phyloP scores from a whole-genome alignment of 805 yeast genomes.

The Helenozyma rhizophorensis region DNA sequence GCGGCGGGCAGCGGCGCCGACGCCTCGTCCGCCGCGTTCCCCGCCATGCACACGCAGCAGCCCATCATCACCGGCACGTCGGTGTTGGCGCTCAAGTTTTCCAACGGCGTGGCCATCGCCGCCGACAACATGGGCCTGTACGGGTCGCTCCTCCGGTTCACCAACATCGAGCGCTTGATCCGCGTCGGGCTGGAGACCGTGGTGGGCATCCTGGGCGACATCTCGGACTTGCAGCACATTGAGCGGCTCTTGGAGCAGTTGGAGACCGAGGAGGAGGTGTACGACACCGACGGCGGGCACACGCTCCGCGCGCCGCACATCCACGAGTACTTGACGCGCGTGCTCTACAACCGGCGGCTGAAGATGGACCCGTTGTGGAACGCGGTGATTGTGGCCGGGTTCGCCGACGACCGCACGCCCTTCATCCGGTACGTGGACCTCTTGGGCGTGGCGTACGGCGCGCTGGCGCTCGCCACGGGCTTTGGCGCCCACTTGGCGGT shows the following conservation, averaged over 20 bases:
- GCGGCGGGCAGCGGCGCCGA: slow-evolving; percentile 36
- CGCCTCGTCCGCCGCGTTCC: slow-evolving; percentile 37
- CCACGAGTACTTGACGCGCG: slow-evolving; percentile 79
- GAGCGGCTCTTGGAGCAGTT: slow-evolving; percentile 72
- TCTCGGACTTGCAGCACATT: slow-evolving; percentile 86
- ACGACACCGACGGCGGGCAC: slow-evolving; percentile 64
- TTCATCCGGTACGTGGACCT: slow-evolving; percentile 84
- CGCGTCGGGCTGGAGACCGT: slow-evolving; percentile 81
- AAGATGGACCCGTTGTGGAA: slow-evolving; percentile 98
- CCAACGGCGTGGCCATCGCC: slow-evolving; percentile 88
- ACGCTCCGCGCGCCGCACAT: slow-evolving; percentile 77
- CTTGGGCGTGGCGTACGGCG: slow-evolving; percentile 83
- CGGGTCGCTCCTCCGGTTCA: slow-evolving; percentile 87
- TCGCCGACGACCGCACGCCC: slow-evolving; percentile 59
- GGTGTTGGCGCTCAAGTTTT: slow-evolving; percentile 84
- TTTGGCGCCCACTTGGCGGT: slow-evolving; percentile 93
- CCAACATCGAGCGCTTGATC: slow-evolving; percentile 77
- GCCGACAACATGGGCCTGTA: slow-evolving; percentile 92
- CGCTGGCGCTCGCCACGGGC: slow-evolving; percentile 92
- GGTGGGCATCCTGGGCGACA: slow-evolving; percentile 93
- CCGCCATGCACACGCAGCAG: slow-evolving; percentile 82
- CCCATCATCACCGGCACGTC: slow-evolving; percentile 97
- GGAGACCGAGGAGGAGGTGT: slow-evolving; percentile 65
- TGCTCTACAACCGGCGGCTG: slow-evolving; percentile 81
- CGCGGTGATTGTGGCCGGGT: slow-evolving; percentile 86